Percentiles rank a stretch among this genome's conserved stretches.
Evolutionary conservation across 306 rosid genomes (phyloP).

Genomic region (Cercis canadensis): DNA sequence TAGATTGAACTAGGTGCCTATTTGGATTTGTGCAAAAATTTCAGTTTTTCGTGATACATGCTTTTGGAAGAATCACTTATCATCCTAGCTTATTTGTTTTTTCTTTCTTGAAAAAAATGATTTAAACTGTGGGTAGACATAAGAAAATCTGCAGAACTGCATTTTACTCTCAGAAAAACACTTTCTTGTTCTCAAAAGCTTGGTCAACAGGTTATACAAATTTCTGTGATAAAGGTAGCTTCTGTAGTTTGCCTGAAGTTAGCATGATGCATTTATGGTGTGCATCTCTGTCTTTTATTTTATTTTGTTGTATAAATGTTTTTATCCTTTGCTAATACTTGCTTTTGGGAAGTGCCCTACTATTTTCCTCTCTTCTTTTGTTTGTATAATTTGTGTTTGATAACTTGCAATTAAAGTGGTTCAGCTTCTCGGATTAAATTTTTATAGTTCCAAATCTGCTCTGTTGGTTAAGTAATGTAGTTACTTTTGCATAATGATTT

Average conservation of each 20-base stretch:
- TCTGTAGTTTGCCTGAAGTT: too few species aligned
- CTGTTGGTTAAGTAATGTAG: background rate
- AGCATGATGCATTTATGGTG: too few species aligned
- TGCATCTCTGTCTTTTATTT: too few species aligned
- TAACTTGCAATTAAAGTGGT: background rate
- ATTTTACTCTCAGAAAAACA: background rate
- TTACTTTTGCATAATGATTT: background rate
- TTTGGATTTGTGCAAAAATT: too few species aligned
- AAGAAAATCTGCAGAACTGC: background rate
- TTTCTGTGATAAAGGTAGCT: background rate
- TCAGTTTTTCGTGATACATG: background rate
- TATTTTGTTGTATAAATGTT: too few species aligned
- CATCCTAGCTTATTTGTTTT: background rate
- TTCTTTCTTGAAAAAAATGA: background rate
- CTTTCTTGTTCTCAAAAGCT: background rate
- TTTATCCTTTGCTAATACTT: constrained; percentile 1
- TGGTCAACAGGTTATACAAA: background rate
- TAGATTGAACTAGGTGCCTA: too few species aligned
- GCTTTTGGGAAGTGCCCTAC: background rate
- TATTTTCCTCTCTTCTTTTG: background rate
- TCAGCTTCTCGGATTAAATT: background rate
- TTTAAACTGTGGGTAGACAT: background rate
- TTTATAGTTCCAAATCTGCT: constrained; percentile 11
- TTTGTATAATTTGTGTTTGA: background rate
- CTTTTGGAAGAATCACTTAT: background rate